Evolutionary conservation across 2,329 filamentous ascomycete species (phyloP), one percentile per base, ranked within the genome.

Genomic region (Chaetomium olivaceum): DNA sequence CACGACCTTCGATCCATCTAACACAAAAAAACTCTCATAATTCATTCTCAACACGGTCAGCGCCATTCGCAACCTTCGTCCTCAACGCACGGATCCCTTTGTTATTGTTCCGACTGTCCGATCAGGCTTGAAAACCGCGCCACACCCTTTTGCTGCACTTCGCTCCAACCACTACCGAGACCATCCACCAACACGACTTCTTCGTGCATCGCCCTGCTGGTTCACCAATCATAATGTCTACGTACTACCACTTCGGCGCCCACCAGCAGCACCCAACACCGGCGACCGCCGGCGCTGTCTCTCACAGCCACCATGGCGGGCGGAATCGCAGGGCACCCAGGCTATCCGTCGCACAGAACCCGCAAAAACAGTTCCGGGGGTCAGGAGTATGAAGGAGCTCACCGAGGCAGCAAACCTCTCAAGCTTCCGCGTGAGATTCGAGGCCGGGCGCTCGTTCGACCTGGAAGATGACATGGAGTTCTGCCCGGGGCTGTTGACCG

Each of bases 381-480:
- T 93, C 62, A 90, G 91, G 75, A 91, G 89, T 74, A 92, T 94
- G 80, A 93, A 96, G 79, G 93, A 97, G 77, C 81, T 92, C 69
- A 88, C 88, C 73, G 93, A 96, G 78, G 85, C 89, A n/a, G 87
- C 88, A 23, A 86, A 89, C 59, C 83, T 96, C 67, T 85, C 86
- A 67, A 87, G 89, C 69, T 97, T 96, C 82, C 91, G 94, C 72
- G 87, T 87, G 71, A 89, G 93, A 75, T 96, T 96, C 73, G 93
- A 98, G 81, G 91, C 92, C 70, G 92, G 91, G 66, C 88, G 93
- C 66, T 97, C 93, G 11, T 98, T 98, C 75, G 94, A 98, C 73
- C 85, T 98, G 68, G 94, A 97, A 75, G 94, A 98, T 77, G 94
- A 98, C 77, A 85, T 97, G 80, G 90, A 97, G 79, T 98, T 98